Percentiles rank a stretch among this genome's conserved stretches.
These are phyloP conservation scores for Cryptosporidium tyzzeri DNA, from an alignment of 169 alveolate species.

Conservation along the genomic window DNA sequence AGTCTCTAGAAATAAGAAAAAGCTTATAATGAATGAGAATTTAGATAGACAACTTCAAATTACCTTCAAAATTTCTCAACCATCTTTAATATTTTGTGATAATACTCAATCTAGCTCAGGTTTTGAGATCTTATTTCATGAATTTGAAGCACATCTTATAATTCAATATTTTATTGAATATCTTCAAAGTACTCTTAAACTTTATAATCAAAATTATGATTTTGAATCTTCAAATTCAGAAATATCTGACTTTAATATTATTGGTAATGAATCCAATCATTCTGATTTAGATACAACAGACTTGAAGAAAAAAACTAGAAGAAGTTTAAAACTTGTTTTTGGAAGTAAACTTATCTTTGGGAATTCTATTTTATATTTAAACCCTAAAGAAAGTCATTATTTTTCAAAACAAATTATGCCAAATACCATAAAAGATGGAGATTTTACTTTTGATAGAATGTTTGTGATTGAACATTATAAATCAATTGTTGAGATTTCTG, in stretches of 20 bases:
- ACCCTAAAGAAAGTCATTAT: background rate
- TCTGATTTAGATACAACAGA: background rate
- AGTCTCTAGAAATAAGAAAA: background rate
- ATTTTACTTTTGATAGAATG: slow-evolving; percentile 35
- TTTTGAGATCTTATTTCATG: slow-evolving; percentile 36
- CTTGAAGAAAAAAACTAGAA: slow-evolving; percentile 5
- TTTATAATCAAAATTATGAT: background rate
- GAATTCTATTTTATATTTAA: slow-evolving; percentile 17
- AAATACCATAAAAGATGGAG: slow-evolving; percentile 29
- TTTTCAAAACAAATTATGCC: background rate
- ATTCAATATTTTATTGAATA: slow-evolving; percentile 18
- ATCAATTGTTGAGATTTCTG: slow-evolving; percentile 18
- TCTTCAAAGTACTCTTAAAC: background rate
- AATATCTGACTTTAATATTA: background rate
- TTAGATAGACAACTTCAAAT: slow-evolving; percentile 16
- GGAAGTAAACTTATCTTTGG: slow-evolving; percentile 23
- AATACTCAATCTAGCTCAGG: slow-evolving; percentile 50
- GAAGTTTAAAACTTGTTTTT: slow-evolving; percentile 5
- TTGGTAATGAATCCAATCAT: background rate
- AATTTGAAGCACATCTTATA: slow-evolving; percentile 31
- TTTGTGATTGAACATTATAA: slow-evolving; percentile 36
- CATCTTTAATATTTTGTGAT: slow-evolving; percentile 48
- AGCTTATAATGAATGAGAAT: slow-evolving; percentile 11
- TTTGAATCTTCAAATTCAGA: background rate
- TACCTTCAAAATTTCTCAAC: slow-evolving; percentile 17